Base-by-base conservation (phyloP, 1,139 yeast genomes). In the Kluyveromyces sp. region DNA sequence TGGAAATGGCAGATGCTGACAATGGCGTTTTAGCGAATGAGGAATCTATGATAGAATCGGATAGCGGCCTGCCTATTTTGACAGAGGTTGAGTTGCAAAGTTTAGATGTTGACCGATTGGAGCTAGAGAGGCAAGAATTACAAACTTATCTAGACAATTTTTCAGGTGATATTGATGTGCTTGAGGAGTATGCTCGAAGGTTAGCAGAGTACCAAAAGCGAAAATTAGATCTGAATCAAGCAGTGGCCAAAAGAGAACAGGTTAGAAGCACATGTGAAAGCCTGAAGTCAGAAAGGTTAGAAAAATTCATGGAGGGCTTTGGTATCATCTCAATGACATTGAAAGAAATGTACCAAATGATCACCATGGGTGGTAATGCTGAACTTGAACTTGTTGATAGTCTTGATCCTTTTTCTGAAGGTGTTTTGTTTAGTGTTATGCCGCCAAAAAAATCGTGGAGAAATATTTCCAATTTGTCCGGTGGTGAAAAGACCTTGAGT, bases 391-490 rank as follows among this genome's bases (percentile, higher is more conserved):
- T 92, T 43, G 97, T 89, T 17, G 98, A 94, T 61, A 83, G 95
- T 52, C 74, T 92, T 57, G 98, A 94, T 64, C 98, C 98, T n/a
- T 94, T 94, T 58, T 80, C 96, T 0, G 98, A 94, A 65, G 99
- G 99, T 29, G 89, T 94, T 39, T 69, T 88, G 39, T 94, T 94
- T 64, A 85, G 96, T 64, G 98, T 94, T 6, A 94, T 94, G 98
- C 99, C 99, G 1, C 99, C 99, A 0, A 92, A 88, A 68, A 94
- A 94, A 63, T 83, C 95, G 34, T 94, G 98, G 98, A 83, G 85
- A 60, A 92, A 92, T 57, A 94, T 94, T 44, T 80, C 95, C 22
- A 92, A 94, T 59, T 69, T 94, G 48, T 88, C 97, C 2, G 99
- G 99, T 49, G 99, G 99, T 52, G 99, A 94, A 57, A 94, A 94